Evolutionary conservation across 495 filamentous ascomycete genomes (phyloP), one percentile per base, ranked within the genome.

Genomic region (Podospora didyma): DNA sequence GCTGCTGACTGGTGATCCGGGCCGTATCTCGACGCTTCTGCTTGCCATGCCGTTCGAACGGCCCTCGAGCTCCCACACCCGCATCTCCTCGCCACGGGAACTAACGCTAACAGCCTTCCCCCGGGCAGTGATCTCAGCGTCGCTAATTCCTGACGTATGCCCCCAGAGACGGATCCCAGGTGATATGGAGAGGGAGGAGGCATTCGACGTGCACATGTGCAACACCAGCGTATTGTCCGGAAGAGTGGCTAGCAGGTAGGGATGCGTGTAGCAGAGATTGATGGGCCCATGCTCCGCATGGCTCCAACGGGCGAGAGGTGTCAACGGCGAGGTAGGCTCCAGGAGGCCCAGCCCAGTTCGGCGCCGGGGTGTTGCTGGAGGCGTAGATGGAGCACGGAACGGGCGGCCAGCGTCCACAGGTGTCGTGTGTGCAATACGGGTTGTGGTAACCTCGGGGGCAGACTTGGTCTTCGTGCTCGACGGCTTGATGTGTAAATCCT

Each of bases 81-180:
- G 81, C 49, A 98, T 81, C 65, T 98, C 94, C 54, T 92, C 85
- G 11, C 93, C 94, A 14, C 81, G 75, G 5, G 80, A 79, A 64
- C 89, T 92, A 23, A 97, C 88, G 17, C 90, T 96, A 0, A 98
- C 88, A 0, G 94, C 94, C 68, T 90, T 96, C 12, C 94, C 94
- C 19, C 89, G 82, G 16, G 86, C 82, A 20, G 89, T 92, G 44
- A 98, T 89, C 57, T 96, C 86, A 22, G 89, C 93, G 12, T 86
- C 84, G 39, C 87, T 88, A 14, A 98, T 89, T 1, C 90, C 89
- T 1, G 93, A 96, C 0, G 94, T 97, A 63, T 98, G 94, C 17
- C 94, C 94, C 88, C 89, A 97, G 9, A 98, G 81, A 22, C 88
- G 79, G 47, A 83, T 89, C 16, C 90, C 91, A 1, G 82, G 74